phyloP scores from a whole-genome alignment of 768 basidiomycete species.

The Termitomyces sp. region DNA sequence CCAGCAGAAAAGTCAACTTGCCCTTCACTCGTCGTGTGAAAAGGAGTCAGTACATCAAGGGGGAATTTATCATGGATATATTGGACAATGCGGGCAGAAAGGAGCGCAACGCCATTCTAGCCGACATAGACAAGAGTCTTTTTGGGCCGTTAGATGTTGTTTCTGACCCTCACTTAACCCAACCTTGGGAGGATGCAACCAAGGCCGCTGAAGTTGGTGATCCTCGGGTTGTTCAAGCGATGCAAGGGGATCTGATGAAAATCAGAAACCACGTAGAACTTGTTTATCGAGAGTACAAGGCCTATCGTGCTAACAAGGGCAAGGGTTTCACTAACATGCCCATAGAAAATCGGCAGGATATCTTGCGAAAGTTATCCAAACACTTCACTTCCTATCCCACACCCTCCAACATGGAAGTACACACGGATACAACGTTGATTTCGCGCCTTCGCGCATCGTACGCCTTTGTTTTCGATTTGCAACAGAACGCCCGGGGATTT shows the following conservation, averaged over 20 bases:
- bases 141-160: conserved; percentile 15
- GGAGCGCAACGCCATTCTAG: conserved; percentile 16
- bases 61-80: conserved; percentile 29
- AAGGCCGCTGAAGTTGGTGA: conserved; percentile 20
- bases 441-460: conserved; percentile 45
- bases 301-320: conserved; percentile 8
- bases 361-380: conserved; percentile 39
- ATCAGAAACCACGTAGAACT: conserved; percentile 40
- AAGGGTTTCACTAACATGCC: conserved; percentile 32
- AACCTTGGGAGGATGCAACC: conserved; percentile 36
- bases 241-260: conserved; percentile 30
- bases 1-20: conserved; percentile 7
- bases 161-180: conserved; percentile 22
- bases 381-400: conserved; percentile 34
- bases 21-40: conserved; percentile 14
- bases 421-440: conserved; percentile 28
- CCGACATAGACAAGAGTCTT: conserved; percentile 7
- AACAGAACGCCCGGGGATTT: conserved; percentile 3
- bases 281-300: conserved; percentile 24
- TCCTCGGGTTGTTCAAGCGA: conserved; percentile 13
- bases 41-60: conserved; percentile 11
- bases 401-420: conserved; percentile 20
- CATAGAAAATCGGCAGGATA: conserved; percentile 48
- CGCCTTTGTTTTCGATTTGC: conserved; percentile 40
- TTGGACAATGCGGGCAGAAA: conserved; percentile 13